Base-by-base conservation (phyloP, 2,329 filamentous ascomycete species). In the Massarina eburnea region DNA sequence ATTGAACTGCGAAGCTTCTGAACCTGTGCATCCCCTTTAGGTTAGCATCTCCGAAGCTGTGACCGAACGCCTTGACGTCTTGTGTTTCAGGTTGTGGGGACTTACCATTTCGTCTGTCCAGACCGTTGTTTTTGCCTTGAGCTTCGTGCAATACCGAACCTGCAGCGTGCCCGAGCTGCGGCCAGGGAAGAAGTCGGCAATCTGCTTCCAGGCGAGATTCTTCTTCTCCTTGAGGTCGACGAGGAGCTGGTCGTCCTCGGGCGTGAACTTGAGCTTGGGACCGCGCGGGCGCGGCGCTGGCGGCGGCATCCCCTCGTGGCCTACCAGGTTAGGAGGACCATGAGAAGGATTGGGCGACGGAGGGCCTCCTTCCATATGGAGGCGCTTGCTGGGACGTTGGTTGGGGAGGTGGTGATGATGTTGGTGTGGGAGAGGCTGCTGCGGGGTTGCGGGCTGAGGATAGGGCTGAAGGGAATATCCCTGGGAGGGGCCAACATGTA, bases 151-250 rank as follows among this genome's bases (percentile, higher is more conserved):
- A 69, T 96, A 96, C 27, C 91, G 85, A 43, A 96, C 91, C 71
- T 96, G 91, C 50, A 96, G 74, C 22, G 91, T 96, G 15, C 91
- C 91, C 36, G 89, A 95, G 47, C 89, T 94, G 46, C 91, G 80
- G 1, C 91, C 91, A 1, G 91, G 91, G 59, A 96, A 96, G 73
- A 96, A 96, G 65, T 96, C 91, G 45, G 91, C 89, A 63, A 96
- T 96, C 76, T 96, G 91, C 73, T 95, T 96, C 91, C 91, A 96
- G 4, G 91, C 95, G 66, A 96, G 77, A 64, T 89, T 91, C 71
- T 94, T 95, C 64, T 94, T 91, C 72, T 96, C 91, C 71, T 96
- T 96, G 51, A 96, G 76, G 64, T 95, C 89, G 45, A 96, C 85
- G 43, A 96, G 78, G 38, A 95, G 75, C 57, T 88, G 85, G 70